Evolutionary conservation across 2,329 filamentous ascomycete species (phyloP), one percentile per base, ranked within the genome.

Genomic region (Trichoderma sp.): DNA sequence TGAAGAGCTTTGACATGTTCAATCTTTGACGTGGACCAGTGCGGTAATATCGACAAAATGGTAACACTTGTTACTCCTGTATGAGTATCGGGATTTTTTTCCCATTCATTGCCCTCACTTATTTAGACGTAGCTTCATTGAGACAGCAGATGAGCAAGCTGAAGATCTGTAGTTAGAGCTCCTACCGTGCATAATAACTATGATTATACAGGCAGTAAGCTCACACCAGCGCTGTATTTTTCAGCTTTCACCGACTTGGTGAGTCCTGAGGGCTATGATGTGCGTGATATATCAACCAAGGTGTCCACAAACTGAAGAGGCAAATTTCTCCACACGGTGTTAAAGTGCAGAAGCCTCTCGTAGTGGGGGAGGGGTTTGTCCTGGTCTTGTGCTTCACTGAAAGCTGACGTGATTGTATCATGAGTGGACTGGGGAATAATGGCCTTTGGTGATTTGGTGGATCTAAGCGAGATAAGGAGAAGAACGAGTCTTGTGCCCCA

Each of bases 251-350:
- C 63, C 63, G 57, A 60, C 70, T 71, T 61, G 56, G 70, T 65
- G 39, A 60, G 36, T 15, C 39, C 39, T 34, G 63, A 66, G 70
- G 68, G 60, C 32, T 64, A 43, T 64, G 34, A 56, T 71, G 68
- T 71, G 68, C 58, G 68, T 63, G 68, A 71, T 63, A 64, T 71
- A 43, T 71, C 47, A 28, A 56, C 47, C 30, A 57, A 39, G 26
- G 60, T 63, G 60, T 56, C 68, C 68, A 71, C 70, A 71, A 68
- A 56, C 28, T 57, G 51, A 71, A 36, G 47, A 58, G 57, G 26
- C 47, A 21, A 30, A 47, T n/a, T 60, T 39, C 67, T 71, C 71
- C 80, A 80, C 79, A 80, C 77, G 75, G 80, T 81, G 80, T 75
- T 73, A 81, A 79, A 77, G 56, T 80, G 71, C 60, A 73, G 53